Evolutionary conservation across 2,329 filamentous ascomycete genomes (phyloP), one percentile per base, ranked within the genome.

Genomic region (Cyclaneusma minus): DNA sequence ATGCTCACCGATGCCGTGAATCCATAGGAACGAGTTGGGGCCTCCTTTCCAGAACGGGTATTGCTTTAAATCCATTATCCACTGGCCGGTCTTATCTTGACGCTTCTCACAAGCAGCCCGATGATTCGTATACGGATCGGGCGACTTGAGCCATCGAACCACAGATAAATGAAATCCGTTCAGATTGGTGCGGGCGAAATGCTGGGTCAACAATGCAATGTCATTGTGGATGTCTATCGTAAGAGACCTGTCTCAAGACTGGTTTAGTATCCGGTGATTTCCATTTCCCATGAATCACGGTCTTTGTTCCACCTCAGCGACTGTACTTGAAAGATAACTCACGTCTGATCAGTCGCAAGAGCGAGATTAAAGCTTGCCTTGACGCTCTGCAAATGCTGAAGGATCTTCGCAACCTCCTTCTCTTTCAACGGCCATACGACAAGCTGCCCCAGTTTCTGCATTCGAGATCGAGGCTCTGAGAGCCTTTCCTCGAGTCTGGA

Each of bases 1-100:
- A n/a, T n/a, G n/a, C 35, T 28, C 27, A 38, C 35, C 32, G 22
- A 40, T 35, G 8, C 53, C 52, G 26, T 44, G 40, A 2, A 58
- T 32, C 54, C 53, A 58, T 2, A 56, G 30, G 11, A 57, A 49
- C 3, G 52, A 51, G 7, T 35, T 35, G 0, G 32, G 29, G 0
- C 27, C 29, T 3, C 18, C 10, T 3, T 49, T 31, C 50, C 50
- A 56, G 1, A 29, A 13, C 11, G 27, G 33, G 20, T 45, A 54
- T 15, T 32, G 24, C 21, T 31, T 21, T n/a, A 28, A 30, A 12
- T 27, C 27, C 7, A 39, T 7, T 12, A 43, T 33, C 40, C 40
- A 43, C 20, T 13, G 17, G 21, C 41, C 42, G 4, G 41, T 46
- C 3, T 28, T 31, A n/a, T 29, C 11, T 20, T 43, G 41, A 12